These are phyloP conservation scores for Fusarium sp. DNA, from an alignment of 2,329 filamentous ascomycete species.

Conservation along the genomic window DNA sequence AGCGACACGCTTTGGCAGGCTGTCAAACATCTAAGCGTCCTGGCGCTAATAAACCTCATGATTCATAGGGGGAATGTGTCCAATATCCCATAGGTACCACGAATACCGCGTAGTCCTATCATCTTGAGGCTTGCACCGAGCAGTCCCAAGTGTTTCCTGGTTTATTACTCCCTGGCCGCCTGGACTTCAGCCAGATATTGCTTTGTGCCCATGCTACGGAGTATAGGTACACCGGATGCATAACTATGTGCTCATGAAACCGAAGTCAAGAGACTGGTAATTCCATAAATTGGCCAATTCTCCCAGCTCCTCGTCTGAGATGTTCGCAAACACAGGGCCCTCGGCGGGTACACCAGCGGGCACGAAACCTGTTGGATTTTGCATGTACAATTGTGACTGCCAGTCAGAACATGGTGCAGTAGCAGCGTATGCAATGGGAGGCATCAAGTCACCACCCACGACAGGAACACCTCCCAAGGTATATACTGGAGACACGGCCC, in stretches of 20 bases:
- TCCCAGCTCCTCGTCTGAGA: slow-evolving; percentile 46
- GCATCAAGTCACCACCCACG: not conserved
- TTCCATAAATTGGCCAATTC: slow-evolving; percentile 47
- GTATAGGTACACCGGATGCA: not conserved
- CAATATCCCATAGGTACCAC: too few species aligned
- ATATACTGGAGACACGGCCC: slow-evolving; percentile 9
- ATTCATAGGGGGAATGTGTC: not conserved
- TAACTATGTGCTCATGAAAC: slow-evolving; percentile 36
- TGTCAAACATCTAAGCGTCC: not conserved
- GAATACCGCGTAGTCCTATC: not conserved
- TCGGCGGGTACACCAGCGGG: slow-evolving; percentile 4
- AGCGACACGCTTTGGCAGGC: not conserved
- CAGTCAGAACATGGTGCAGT: slow-evolving; percentile 14
- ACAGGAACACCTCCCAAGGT: slow-evolving; percentile 1
- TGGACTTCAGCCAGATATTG: not conserved
- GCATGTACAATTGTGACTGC: slow-evolving; percentile 22
- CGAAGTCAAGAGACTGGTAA: slow-evolving; percentile 46
- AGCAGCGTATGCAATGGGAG: slow-evolving; percentile 3
- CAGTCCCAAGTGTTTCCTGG: not conserved
- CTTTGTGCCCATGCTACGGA: not conserved
- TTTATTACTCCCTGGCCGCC: not conserved
- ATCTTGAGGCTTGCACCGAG: not conserved
- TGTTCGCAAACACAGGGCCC: slow-evolving; percentile 38
- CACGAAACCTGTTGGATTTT: slow-evolving; percentile 8
- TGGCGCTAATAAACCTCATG: not conserved